phyloP scores from a whole-genome alignment of 2,329 filamentous ascomycete species.

The Rhinocladiella similis region DNA sequence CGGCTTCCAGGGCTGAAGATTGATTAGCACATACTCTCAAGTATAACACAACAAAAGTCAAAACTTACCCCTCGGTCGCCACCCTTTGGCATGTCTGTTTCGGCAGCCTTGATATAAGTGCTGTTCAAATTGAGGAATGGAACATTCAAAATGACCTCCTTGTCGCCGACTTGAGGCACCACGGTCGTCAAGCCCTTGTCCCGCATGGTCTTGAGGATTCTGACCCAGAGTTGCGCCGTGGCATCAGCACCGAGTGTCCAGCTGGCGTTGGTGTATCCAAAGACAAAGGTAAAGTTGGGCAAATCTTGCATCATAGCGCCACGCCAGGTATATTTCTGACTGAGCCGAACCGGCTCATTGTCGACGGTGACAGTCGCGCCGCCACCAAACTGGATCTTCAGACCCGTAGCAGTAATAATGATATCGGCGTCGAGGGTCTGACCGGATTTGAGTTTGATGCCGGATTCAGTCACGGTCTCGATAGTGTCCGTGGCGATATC shows the following conservation, averaged over 20 bases:
- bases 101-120: conserved; percentile 42
- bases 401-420: conserved; percentile 46
- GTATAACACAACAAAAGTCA: neutral
- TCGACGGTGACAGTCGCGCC: conserved; percentile 40
- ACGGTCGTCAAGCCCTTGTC: conserved; percentile 20
- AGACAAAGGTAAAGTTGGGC: conserved; percentile 43
- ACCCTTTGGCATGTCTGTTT: conserved; percentile 37
- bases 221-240: conserved; percentile 40
- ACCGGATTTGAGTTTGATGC: conserved; percentile 50
- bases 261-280: conserved; percentile 46
- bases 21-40: neutral
- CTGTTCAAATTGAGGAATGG: conserved; percentile 40
- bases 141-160: conserved; percentile 11
- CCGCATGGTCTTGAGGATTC: conserved; percentile 35
- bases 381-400: conserved; percentile 43
- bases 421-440: conserved; percentile 43
- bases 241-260: conserved; percentile 49
- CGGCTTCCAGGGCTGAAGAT: conserved; percentile 38
- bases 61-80: conserved; percentile 34
- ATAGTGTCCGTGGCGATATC: conserved; percentile 58
- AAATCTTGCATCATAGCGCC: conserved; percentile 47
- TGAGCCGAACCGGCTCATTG: conserved; percentile 34
- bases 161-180: conserved; percentile 15
- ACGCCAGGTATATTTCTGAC: conserved; percentile 44
- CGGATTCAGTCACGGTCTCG: conserved; percentile 48